Evolutionary conservation across 78 protist species (phyloP).

Genomic region (Diacronema lutheri): DNA sequence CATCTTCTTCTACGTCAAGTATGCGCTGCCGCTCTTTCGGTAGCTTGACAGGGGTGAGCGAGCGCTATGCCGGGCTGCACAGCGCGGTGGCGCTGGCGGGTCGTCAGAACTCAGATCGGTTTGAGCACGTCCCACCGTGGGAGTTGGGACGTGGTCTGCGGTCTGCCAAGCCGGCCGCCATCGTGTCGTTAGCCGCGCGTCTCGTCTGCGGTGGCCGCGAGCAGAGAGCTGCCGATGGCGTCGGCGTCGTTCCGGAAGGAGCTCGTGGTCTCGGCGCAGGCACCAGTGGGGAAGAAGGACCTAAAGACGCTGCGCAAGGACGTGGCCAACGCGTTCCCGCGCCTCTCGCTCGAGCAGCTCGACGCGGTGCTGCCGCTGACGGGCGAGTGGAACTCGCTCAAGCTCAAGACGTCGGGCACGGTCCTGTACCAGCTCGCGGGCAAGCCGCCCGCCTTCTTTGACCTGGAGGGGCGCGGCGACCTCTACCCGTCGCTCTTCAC

Average conservation of each 20-base stretch:
- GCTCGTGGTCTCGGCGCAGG: background rate
- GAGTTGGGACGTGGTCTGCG: no score
- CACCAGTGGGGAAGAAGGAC: background rate
- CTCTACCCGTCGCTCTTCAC: background rate
- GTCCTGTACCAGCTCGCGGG: background rate
- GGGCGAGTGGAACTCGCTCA: background rate
- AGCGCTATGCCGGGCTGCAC: no score
- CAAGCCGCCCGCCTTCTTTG: background rate
- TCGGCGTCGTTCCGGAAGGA: background rate
- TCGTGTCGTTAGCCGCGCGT: no score
- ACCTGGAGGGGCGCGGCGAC: constrained; percentile 2
- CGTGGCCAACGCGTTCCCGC: background rate
- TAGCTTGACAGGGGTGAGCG: no score
- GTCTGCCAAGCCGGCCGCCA: no score
- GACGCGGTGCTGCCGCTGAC: background rate
- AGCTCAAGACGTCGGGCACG: background rate
- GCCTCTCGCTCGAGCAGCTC: background rate
- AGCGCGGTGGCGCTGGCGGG: no score
- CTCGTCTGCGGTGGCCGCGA: no score
- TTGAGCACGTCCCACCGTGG: no score
- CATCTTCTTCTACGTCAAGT: background rate
- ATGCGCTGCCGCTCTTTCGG: no score
- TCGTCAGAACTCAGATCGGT: no score
- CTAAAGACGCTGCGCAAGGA: background rate
- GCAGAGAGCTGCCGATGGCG: no score